Conservation (phyloP, 2,329 filamentous ascomycete genomes). For the Penicillium sclerotigenum region DNA sequence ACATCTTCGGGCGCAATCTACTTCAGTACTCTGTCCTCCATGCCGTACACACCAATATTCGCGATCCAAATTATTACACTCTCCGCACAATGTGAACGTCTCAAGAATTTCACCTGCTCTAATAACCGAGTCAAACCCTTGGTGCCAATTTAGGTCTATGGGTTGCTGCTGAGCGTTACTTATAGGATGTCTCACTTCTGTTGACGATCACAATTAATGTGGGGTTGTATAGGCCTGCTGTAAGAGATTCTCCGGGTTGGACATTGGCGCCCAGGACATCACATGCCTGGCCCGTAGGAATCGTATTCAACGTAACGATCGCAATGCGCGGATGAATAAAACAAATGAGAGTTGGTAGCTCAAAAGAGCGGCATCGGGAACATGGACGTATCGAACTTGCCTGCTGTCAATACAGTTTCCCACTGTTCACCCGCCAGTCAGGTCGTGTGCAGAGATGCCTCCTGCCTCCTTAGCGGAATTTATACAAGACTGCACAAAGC, state of each 20-base stretch:
- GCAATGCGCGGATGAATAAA: constrained; percentile 26
- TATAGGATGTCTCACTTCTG: constrained; percentile 48
- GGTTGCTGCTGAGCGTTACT: constrained; percentile 42
- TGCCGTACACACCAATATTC: constrained; percentile 56
- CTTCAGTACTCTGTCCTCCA: constrained; percentile 49
- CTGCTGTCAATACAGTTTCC: constrained; percentile 55
- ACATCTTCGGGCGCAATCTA: constrained; percentile 50
- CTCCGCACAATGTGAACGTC: constrained; percentile 50
- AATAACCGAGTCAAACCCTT: constrained; percentile 57
- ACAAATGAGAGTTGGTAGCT: constrained; percentile 42
- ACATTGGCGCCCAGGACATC: constrained; percentile 54
- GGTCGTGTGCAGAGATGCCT: constrained; percentile 54
- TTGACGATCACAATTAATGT: constrained; percentile 53
- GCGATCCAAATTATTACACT: constrained; percentile 53
- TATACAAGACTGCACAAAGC: constrained; percentile 52
- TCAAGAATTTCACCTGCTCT: constrained; percentile 56
- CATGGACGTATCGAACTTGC: constrained; percentile 56
- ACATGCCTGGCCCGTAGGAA: constrained; percentile 57
- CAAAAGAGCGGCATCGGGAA: constrained; percentile 51
- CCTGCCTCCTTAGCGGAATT: constrained; percentile 48
- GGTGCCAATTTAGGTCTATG: constrained; percentile 47
- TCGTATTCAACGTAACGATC: constrained; percentile 54
- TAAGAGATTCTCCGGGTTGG: constrained; percentile 52
- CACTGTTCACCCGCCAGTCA: constrained; percentile 54
- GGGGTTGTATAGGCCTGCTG: constrained; percentile 55